Conservation (phyloP, 108 stramenopile species). For the Cyclotella choctawhatcheeana region DNA sequence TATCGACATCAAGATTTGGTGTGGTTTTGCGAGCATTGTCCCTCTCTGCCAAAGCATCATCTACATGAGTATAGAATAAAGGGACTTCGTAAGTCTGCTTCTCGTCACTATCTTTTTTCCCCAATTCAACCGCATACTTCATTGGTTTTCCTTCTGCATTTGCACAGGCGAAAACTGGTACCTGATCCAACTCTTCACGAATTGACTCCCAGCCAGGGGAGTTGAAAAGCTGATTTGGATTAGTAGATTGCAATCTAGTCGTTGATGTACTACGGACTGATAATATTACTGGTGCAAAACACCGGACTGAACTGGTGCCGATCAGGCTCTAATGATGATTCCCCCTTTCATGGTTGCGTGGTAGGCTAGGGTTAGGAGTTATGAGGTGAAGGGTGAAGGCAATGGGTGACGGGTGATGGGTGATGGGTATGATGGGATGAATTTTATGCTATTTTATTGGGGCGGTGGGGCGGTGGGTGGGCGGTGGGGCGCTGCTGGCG, state of each 20-base stretch:
- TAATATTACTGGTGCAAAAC: background rate
- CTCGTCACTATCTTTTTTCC: slow-evolving; percentile 18
- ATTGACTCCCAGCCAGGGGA: slow-evolving; percentile 63
- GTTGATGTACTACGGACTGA: background rate
- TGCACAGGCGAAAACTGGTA: slow-evolving; percentile 63
- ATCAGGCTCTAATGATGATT: background rate
- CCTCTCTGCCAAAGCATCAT: slow-evolving; percentile 59
- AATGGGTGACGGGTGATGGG: too few relatives aligned
- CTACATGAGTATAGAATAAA: slow-evolving; percentile 67
- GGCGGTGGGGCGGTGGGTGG: too few relatives aligned
- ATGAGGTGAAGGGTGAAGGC: too few relatives aligned
- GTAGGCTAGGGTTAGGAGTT: too few relatives aligned
- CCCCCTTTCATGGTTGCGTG: background rate
- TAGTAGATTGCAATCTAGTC: background rate
- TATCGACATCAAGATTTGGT: slow-evolving; percentile 35
- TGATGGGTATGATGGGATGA: too few relatives aligned
- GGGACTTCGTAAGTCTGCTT: slow-evolving; percentile 44
- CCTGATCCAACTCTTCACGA: slow-evolving; percentile 49
- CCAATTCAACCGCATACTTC: slow-evolving; percentile 48
- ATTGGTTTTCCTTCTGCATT: slow-evolving; percentile 65
- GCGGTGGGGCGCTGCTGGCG: too few relatives aligned
- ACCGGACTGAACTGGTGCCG: background rate
- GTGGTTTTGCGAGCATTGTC: slow-evolving; percentile 45
- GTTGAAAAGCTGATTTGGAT: slow-evolving; percentile 52
- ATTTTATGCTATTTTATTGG: too few relatives aligned